Evolutionary conservation across 163 green algal species (phyloP).

Genomic region (Chloromonas sp.): DNA sequence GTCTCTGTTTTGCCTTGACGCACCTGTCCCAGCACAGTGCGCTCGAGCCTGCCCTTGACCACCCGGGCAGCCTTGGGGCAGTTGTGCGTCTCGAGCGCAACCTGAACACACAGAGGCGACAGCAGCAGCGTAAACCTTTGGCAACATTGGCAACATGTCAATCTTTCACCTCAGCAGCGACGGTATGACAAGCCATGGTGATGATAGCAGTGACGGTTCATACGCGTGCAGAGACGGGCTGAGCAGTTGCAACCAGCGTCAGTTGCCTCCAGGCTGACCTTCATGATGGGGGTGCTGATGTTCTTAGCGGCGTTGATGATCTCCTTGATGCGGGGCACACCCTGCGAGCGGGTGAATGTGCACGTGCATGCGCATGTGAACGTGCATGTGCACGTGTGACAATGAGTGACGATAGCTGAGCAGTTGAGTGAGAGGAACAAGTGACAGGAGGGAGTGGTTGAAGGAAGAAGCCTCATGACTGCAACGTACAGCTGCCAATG

Average conservation of each 20-base stretch:
- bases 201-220: background rate
- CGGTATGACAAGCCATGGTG: background rate
- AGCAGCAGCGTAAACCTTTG: background rate
- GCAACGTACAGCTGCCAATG: no score
- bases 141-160: background rate
- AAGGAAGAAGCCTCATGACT: no score
- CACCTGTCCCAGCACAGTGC: conserved; percentile 83
- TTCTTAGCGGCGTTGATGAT: conserved; percentile 97
- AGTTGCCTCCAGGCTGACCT: conserved; percentile 29
- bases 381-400: conserved; percentile 26
- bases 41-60: conserved; percentile 89
- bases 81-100: conserved; percentile 51
- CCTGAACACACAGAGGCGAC: conserved; percentile 23
- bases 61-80: conserved; percentile 70
- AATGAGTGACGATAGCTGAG: conserved; percentile 1
- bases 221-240: no score
- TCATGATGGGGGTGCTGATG: conserved; percentile 95
- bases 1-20: background rate
- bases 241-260: no score
- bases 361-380: no score
- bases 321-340: conserved; percentile 98
- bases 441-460: no score
- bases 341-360: conserved; percentile 43
- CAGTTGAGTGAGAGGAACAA: no score
- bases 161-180: background rate